Evolutionary conservation across 805 yeast genomes (phyloP), one percentile per base, ranked within the genome.

Genomic region (Tetrapisispora pingtungensis): DNA sequence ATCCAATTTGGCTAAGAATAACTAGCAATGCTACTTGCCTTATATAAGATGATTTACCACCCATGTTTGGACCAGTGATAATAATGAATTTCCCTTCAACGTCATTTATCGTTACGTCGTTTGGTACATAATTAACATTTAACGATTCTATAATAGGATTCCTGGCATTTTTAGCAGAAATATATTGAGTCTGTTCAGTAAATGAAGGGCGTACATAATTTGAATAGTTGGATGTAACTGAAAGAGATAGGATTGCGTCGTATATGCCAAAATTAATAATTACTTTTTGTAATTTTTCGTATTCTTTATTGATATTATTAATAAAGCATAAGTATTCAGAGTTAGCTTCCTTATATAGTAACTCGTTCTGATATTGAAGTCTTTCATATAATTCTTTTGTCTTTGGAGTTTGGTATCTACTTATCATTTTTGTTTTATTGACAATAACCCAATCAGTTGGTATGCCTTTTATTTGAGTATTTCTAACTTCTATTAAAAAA

Each of bases 401-500:
- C 27, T 61, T 65, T 0, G 95, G 85, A 0, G 95, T 70, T 46
- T 88, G 68, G 60, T 77, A 89, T 46, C 97, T 66, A 2, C 87
- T 75, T 1, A 86, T 80, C 1, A 78, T 61, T 48, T 78, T 69
- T 39, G 94, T 74, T 8, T 82, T 82, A 53, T 76, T 82, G 24
- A 84, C 74, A 52, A 85, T 82, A 12, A 81, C 64, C 96, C 96
- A 90, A 42, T 76, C 78, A 2, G 66, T 53, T 0, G 97, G 97
- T 1, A 89, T 62, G 1, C 65, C 61, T 36, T 74, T 75, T 1
- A 73, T 68, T 36, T 75, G 75, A 12, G 73, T 63, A 49, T 80
- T 79, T 36, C 86, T 67, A 0, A 90, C 80, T 54, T 89, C 96
- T 19, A 93, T 72, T 40, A 89, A 65, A 55, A 81, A 84, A 2